These are phyloP conservation scores for Fraxinus nigra DNA, from an alignment of 305 asterid genomes.

Conservation along the genomic window DNA sequence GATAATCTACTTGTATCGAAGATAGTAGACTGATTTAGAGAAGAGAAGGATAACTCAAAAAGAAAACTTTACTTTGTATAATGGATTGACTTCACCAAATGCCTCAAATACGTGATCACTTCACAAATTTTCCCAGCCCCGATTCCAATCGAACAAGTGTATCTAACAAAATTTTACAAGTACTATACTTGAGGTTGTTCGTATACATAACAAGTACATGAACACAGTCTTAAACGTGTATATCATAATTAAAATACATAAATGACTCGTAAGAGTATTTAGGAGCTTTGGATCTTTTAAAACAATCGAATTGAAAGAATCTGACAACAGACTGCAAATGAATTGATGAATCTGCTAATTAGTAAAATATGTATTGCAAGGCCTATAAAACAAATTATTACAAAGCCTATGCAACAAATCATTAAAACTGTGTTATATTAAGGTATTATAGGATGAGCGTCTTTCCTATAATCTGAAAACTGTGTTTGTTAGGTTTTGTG, in stretches of 20 bases:
- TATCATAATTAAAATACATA: background rate
- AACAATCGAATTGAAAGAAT: background rate
- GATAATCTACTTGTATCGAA: no score
- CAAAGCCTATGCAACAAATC: no score
- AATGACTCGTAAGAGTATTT: background rate
- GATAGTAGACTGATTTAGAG: no score
- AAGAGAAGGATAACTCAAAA: no score
- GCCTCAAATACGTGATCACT: background rate
- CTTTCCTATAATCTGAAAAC: conserved; percentile 43
- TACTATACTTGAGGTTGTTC: background rate
- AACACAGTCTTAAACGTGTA: no score
- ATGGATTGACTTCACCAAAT: background rate
- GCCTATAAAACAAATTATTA: no score
- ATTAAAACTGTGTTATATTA: no score
- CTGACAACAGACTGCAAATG: background rate
- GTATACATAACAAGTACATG: no score
- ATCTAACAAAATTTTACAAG: no score
- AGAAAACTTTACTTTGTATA: background rate
- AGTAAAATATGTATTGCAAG: background rate
- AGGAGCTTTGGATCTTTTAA: background rate
- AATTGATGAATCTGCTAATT: background rate
- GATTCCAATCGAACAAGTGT: background rate
- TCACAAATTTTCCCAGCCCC: background rate
- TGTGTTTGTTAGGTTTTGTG: conserved; percentile 11
- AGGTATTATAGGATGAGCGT: conserved; percentile 31